Base-by-base conservation (phyloP, 257 asterid species). In the Sherardia arvensis region DNA sequence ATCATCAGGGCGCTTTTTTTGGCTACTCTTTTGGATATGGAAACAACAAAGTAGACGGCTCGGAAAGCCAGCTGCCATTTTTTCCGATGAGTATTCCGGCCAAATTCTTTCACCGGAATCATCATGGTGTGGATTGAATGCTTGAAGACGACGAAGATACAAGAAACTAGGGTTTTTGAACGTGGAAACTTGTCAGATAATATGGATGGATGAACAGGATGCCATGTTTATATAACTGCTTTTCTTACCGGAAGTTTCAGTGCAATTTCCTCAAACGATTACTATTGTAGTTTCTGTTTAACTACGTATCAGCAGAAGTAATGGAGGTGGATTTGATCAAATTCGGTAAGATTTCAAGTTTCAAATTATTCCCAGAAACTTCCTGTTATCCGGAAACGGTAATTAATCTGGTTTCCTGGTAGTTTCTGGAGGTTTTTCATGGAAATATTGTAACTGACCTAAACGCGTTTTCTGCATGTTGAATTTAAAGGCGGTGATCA, bases 11-110 rank as follows among this genome's bases (percentile, higher is more conserved):
- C 64, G 47, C 65, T 38, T 25, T 26, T 27, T 3, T 3, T 7
- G 40, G 40, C 25, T 21, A 55, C 55, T 29, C 47, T 57, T 15
- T 57, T 40, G 48, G 65, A 66, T 25, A 66, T 17, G 23, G 53
- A 17, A 5, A 40, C 58, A 21, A 57, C 58, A 43, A 66, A 66
- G 57, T 4, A 67, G 6, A 61, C 8, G 4, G 65, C 71, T 22
- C 71, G 59, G 65, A 67, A 67, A 21, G 59, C 71, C 59, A 67
- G 29, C 25, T 67, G 45, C 59, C 40, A 43, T 43, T 63, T 61
- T 48, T 57, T 67, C 22, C 58, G 26, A 23, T 56, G 27, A 11
- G 59, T 26, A 4, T 9, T 61, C n/a, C 18, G 17, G 47, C 32
- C 18, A 11, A 32, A 57, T 40, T 26, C 21, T 17, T 18, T 58